Conservation (phyloP, 2,329 filamentous ascomycete genomes). For the Pyrenochaeta sp. region DNA sequence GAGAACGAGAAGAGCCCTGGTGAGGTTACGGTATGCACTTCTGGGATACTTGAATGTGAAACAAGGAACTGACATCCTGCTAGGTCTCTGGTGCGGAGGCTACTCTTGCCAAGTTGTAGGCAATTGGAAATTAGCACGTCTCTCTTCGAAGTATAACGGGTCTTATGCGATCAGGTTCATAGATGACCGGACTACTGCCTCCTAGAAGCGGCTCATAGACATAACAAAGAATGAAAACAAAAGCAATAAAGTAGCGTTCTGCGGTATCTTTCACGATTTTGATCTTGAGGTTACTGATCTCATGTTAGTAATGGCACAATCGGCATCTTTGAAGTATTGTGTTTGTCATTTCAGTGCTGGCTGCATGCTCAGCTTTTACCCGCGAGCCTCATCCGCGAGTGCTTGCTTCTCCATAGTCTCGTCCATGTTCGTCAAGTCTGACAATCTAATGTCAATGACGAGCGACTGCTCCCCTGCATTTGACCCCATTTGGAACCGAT, state of each 20-base stretch:
- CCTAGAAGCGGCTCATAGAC: not conserved
- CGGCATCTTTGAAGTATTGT: not conserved
- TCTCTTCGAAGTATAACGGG: not conserved
- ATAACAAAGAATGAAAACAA: not conserved
- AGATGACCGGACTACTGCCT: not conserved
- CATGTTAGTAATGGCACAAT: not conserved
- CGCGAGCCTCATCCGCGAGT: slow-evolving; percentile 7
- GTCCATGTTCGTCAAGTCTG: not conserved
- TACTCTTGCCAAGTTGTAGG: slow-evolving; percentile 58
- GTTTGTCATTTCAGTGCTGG: slow-evolving; percentile 21
- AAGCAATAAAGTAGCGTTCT: not conserved
- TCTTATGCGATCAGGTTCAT: not conserved
- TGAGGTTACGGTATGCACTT: slow-evolving; percentile 53
- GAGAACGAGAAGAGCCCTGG: slow-evolving; percentile 70
- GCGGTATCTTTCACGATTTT: not conserved
- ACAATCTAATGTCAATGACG: not conserved
- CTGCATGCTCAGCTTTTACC: slow-evolving; percentile 17
- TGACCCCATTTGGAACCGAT: slow-evolving; percentile 1
- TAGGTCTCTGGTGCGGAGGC: slow-evolving; percentile 59
- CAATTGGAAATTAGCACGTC: not conserved
- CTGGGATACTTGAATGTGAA: not conserved
- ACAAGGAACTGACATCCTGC: slow-evolving; percentile 33
- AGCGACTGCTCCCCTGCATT: not conserved
- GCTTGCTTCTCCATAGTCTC: not conserved
- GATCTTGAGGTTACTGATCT: not conserved